Evolutionary conservation across 2,329 filamentous ascomycete species (phyloP), one percentile per base, ranked within the genome.

Genomic region (Paramyrothecium sp.): DNA sequence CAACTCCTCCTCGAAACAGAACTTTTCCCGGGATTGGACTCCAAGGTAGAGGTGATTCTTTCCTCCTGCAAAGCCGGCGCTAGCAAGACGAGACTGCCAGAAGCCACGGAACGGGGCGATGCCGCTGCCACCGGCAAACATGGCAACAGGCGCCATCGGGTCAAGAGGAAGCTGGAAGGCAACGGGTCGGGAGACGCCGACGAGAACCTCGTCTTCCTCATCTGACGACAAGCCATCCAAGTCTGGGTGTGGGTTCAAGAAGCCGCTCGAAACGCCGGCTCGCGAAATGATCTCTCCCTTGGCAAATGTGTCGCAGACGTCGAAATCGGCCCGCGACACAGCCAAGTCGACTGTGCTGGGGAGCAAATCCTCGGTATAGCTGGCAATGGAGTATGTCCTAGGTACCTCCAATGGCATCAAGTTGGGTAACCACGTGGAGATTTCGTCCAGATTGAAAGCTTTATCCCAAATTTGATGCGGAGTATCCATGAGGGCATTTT

Each of bases 81-180:
- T 56, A 0, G 62, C 60, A 0, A 67, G 55, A 0, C 81, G 75
- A 12, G 78, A 71, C 64, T 82, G 78, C 80, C 80, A 83, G 64
- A 83, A 83, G 53, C 78, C 79, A 4, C 81, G 71, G 68, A 83
- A 83, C 0, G 81, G 80, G 0, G 81, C 81, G 23, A 83, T 81
- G 2, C 81, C 81, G 47, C 78, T 81, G 0, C 80, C 81, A 13
- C 81, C 81, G 0, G 81, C 81, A 61, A 84, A 83, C 62, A 79
- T 79, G 0, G 79, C 79, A 20, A 80, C 81, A 0, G 80, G 81
- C 0, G 78, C 78, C 33, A 79, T 78, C 16, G 73, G 70, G 38
- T 82, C 78, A 5, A 81, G 68, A 0, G 81, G 81, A 0, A 83
- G 70, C 51, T 83, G 80, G 63, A 84, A 83, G 2, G 78, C 72